phyloP scores from a whole-genome alignment of 1,284 basidiomycete genomes.

The Chiua sp. region DNA sequence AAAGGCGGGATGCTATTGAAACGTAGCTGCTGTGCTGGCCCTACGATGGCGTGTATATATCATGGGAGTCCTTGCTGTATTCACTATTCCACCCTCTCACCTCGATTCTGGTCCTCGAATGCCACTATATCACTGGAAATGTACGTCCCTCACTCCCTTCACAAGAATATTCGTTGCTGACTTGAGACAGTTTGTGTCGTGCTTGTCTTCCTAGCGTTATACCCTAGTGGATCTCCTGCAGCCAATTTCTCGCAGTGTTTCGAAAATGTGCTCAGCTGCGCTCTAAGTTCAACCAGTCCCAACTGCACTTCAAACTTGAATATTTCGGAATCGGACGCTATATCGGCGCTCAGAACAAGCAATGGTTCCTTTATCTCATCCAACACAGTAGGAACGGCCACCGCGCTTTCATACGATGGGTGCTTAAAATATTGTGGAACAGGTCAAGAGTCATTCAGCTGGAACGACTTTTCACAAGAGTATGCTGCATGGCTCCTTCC shows the following conservation, averaged over 20 bases:
- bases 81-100: background rate
- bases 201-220: conserved; percentile 2
- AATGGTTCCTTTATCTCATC: background rate
- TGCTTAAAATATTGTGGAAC: conserved; percentile 40
- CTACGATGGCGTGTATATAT: background rate
- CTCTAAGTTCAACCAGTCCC: background rate
- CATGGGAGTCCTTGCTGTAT: background rate
- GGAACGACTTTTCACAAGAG: conserved; percentile 45
- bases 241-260: conserved; percentile 19
- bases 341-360: conserved; percentile 24
- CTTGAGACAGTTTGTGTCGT: conserved; percentile 5
- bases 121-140: conserved; percentile 6
- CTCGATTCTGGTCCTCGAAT: conserved; percentile 2
- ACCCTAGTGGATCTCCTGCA: conserved; percentile 1
- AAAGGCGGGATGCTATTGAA: too few relatives aligned
- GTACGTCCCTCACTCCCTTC: conserved; percentile 1
- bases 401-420: conserved; percentile 28
- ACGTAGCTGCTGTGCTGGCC: background rate
- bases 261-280: conserved; percentile 9
- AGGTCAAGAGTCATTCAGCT: conserved; percentile 38
- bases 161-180: background rate
- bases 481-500: conserved; percentile 51
- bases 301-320: conserved; percentile 10
- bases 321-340: conserved; percentile 17
- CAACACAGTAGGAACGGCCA: background rate